Percentiles rank a stretch among this genome's conserved stretches.
Conservation (phyloP, 805 yeast species). For the Pichia phayaonensis region DNA sequence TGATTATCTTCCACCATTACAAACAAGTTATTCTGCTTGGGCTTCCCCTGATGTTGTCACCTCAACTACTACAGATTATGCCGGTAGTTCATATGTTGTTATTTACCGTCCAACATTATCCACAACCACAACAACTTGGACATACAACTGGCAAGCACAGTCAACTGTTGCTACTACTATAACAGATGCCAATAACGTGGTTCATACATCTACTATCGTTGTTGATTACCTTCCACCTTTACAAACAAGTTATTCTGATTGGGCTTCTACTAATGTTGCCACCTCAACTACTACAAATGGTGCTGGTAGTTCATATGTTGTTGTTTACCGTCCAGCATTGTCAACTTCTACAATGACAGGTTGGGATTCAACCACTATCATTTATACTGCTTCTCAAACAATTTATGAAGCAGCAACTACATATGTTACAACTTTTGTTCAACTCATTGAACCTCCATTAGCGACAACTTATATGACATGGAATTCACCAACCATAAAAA, state of each 20-base stretch:
- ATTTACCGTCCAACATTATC: background rate
- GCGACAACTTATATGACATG: background rate
- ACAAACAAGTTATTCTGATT: background rate
- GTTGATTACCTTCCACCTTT: background rate
- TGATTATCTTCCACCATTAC: background rate
- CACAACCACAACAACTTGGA: background rate
- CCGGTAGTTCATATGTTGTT: background rate
- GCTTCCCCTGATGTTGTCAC: background rate
- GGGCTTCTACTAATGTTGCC: background rate
- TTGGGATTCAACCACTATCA: background rate
- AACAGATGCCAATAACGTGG: background rate
- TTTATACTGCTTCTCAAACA: background rate
- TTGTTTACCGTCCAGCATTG: background rate
- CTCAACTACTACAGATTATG: background rate
- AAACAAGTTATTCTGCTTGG: slow-evolving; percentile 2
- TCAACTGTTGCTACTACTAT: background rate
- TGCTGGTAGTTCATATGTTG: background rate
- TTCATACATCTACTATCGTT: background rate
- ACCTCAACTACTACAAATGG: background rate
- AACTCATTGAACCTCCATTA: background rate
- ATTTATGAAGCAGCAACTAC: background rate
- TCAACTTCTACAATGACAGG: background rate
- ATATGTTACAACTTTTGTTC: background rate
- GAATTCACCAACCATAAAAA: background rate
- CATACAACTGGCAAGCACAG: background rate